Base-by-base conservation (phyloP, 805 yeast species). In the Wickerhamiella vanderwaltii region DNA sequence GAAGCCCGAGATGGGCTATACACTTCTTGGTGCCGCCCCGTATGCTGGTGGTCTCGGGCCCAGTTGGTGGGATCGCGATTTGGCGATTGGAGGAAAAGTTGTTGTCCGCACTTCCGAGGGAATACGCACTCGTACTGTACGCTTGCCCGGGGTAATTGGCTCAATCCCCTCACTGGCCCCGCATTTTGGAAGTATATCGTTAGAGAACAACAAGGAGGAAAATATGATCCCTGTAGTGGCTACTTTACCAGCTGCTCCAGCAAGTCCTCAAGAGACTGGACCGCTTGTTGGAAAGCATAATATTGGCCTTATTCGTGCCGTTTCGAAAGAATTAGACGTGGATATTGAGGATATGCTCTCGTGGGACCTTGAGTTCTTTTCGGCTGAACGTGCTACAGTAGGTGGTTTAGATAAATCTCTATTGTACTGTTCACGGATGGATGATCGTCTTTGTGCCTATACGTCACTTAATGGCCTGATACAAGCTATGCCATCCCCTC, bases 101-200 rank as follows among this genome's bases (percentile, higher is more conserved):
- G 63, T 79, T 45, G 70, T 74, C 41, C 69, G 68, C 16, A 59
- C 58, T 22, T 47, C 56, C 16, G 78, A 73, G 4, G 59, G 56
- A 17, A 46, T 57, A 30, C 44, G 45, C 26, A 46, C 58, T 17
- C 50, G 50, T 46, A 51, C 60, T 6, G 58, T 55, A 17, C 54
- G 53, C 18, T 43, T 59, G 15, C 56, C 59, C 6, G 53, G 56
- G 26, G 60, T 63, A 5, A 71, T 82, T 54, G 93, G 83, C 9
- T 75, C 73, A 49, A 79, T 83, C 43, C 88, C 93, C 5, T 69
- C 85, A 1, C 65, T 83, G 55, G 93, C 93, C 4, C 85, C 84
- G 3, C 93, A 82, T 61, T 83, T 82, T 54, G 93, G 93, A 35
- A 63, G 63, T 2, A 75, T 75, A 5, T 67, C 83, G 1, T 56